Evolutionary conservation across 306 rosid species (phyloP).

Genomic region (Cicer cuneatum): DNA sequence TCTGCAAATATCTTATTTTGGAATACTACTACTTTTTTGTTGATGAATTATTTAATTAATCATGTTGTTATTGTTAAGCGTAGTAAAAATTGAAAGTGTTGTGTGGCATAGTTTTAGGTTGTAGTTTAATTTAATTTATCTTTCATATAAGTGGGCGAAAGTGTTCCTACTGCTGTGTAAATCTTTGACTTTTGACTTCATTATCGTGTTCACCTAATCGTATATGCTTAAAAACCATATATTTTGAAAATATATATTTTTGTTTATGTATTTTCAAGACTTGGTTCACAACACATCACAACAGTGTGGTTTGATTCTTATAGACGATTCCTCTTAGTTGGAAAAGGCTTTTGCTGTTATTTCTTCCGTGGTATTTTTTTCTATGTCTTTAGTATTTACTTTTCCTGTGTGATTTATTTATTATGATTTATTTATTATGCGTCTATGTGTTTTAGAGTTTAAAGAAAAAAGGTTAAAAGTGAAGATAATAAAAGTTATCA

Average conservation of each 20-base stretch:
- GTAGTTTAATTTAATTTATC: not conserved
- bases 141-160: not conserved
- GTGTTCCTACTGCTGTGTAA: not conserved
- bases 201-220: not conserved
- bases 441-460: conserved; percentile 15
- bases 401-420: conserved; percentile 31
- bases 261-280: not conserved
- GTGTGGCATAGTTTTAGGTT: conserved; percentile 6
- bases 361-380: not conserved
- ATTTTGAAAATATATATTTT: not conserved
- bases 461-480: not conserved
- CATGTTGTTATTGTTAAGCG: not conserved
- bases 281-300: not conserved
- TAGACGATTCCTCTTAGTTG: not conserved
- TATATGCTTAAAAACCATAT: not conserved
- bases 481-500: conserved; percentile 6
- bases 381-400: not conserved
- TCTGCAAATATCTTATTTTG: conserved; percentile 22
- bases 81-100: not conserved
- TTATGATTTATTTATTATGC: conserved; percentile 19
- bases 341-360: not conserved
- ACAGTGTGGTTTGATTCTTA: not conserved
- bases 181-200: not conserved
- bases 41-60: not conserved
- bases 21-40: not conserved